Evolutionary conservation across 2,329 filamentous ascomycete genomes (phyloP), one percentile per base, ranked within the genome.

Genomic region (Thermomyces lanuginosus): DNA sequence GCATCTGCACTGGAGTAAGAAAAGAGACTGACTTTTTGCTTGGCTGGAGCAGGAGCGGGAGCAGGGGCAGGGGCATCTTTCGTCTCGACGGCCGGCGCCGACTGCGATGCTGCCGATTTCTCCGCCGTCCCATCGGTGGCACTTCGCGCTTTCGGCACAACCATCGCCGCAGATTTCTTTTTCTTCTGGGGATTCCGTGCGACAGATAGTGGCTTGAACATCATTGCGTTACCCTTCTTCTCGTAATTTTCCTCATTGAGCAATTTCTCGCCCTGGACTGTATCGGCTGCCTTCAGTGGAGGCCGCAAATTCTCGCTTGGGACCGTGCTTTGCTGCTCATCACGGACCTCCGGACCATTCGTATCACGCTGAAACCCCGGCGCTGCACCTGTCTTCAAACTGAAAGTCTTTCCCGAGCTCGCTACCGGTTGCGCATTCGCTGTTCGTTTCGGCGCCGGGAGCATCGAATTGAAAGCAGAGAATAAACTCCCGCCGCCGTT

Each of bases 151-250:
- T 25, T 24, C 10, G 31, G 24, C 15, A 44, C 22, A 9, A 36
- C 23, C 10, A 35, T 22, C 6, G 38, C 25, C 48, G 21, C 36
- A 8, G 26, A 29, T 31, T 61, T 58, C 42, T 67, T 74, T 56
- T 76, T 81, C 55, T 78, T 82, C 36, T 67, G 69, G 16, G 72
- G 64, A 36, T 76, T 81, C 34, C 80, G 67, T 9, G 74, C 70
- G 8, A 93, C 83, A 1, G 84, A 92, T 19, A 93, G 60, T 3
- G 86, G 86, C 46, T 75, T 78, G 52, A 95, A 93, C 70, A 82
- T 79, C 51, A 84, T 69, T 8, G 82, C 71, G 40, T 84, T 89
- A 11, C 78, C 79, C 42, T 71, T 70, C 41, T 70, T 63, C 21
- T 65, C 64, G 12, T 47, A 38, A 19, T 52, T 44, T n/a, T 47